Evolutionary conservation across 768 basidiomycete genomes (phyloP).

Genomic region (Collybiopsis luxurians): DNA sequence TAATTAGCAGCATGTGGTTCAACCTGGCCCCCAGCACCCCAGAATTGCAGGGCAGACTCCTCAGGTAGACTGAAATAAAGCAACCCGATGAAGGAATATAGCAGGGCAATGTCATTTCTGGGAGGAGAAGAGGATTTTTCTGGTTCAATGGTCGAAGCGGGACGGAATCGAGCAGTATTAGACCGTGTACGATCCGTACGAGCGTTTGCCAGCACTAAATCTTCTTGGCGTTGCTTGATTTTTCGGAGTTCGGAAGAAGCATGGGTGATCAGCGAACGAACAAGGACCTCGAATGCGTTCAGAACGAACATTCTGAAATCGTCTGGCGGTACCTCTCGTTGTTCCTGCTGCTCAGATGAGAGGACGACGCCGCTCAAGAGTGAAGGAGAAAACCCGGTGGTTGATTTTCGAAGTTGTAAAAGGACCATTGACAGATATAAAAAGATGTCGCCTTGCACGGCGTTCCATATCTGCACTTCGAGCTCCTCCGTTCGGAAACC

Average conservation of each 20-base stretch:
- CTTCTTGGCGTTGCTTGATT: constrained; percentile 89
- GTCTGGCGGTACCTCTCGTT: constrained; percentile 41
- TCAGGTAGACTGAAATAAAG: constrained; percentile 72
- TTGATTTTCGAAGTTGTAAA: constrained; percentile 44
- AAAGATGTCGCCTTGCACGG: constrained; percentile 83
- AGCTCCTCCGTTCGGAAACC: constrained; percentile 78
- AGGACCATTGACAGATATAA: constrained; percentile 63
- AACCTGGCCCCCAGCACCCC: constrained; percentile 60
- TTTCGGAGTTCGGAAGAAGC: constrained; percentile 81
- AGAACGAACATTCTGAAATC: constrained; percentile 58
- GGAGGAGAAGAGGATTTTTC: constrained; percentile 41
- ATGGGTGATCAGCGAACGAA: constrained; percentile 70
- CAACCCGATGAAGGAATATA: constrained; percentile 81
- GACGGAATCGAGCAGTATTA: constrained; percentile 44
- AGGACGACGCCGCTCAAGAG: constrained; percentile 31
- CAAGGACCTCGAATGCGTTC: constrained; percentile 63
- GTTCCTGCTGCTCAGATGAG: constrained; percentile 40
- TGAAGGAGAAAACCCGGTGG: constrained; percentile 28
- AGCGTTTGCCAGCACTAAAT: constrained; percentile 65
- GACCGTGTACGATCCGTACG: constrained; percentile 60
- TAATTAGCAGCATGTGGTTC: constrained; percentile 45
- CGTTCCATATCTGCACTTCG: constrained; percentile 78
- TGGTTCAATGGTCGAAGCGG: constrained; percentile 37
- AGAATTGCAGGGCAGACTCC: constrained; percentile 83
- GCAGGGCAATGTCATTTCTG: constrained; percentile 80